Evolutionary conservation across 352 stramenopile genomes (phyloP).

Genomic region (Plasmopara viticola): DNA sequence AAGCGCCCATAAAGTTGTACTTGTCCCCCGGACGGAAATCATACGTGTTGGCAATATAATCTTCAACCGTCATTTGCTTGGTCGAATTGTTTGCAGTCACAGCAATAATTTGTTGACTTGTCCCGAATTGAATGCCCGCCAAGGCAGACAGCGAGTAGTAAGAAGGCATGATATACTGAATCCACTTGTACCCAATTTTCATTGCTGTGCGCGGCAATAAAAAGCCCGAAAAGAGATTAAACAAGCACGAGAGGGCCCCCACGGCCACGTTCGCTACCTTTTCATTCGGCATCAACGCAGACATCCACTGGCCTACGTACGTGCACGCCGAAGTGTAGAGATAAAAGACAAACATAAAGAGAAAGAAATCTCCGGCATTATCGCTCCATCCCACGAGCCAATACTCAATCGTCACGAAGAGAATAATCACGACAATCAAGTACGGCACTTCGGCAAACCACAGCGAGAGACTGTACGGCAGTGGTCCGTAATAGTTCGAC

Average conservation of each 20-base stretch:
- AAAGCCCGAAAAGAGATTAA: conserved; percentile 61
- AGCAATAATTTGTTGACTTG: conserved; percentile 19
- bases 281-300: conserved; percentile 51
- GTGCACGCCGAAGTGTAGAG: conserved; percentile 50
- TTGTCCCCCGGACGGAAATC: conserved; percentile 39
- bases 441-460: conserved; percentile 53
- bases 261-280: conserved; percentile 71
- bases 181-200: conserved; percentile 50
- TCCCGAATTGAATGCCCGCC: conserved; percentile 27
- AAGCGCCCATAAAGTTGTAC: conserved; percentile 33
- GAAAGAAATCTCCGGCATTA: conserved; percentile 26
- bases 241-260: conserved; percentile 49
- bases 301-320: conserved; percentile 64
- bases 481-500: conserved; percentile 10
- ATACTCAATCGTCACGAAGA: conserved; percentile 54
- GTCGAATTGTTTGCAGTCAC: conserved; percentile 6
- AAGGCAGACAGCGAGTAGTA: conserved; percentile 39
- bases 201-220: conserved; percentile 38
- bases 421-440: conserved; percentile 30
- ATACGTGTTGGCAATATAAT: conserved; percentile 37
- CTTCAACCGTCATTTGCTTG: conserved; percentile 20
- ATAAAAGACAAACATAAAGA: conserved; percentile 20
- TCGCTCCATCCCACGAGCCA: conserved; percentile 42
- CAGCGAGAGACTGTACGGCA: conserved; percentile 55
- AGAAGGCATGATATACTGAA: conserved; percentile 52